Conservation (phyloP, 2,329 filamentous ascomycete genomes). For the Ophiostoma populinum region DNA sequence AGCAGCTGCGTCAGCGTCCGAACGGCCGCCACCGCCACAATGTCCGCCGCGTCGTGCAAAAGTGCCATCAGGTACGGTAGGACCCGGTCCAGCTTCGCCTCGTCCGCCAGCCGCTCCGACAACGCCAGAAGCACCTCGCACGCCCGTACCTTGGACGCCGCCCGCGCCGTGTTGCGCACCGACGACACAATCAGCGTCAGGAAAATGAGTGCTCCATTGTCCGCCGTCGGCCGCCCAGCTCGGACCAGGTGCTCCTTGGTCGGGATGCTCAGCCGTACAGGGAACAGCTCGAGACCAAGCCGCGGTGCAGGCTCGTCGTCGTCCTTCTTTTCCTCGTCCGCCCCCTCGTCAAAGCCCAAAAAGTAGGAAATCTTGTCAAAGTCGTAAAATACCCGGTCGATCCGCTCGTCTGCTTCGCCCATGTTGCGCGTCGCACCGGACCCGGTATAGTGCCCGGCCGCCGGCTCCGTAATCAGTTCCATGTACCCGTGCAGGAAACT, state of each 20-base stretch:
- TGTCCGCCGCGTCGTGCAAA: slow-evolving; percentile 64
- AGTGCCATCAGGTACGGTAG: slow-evolving; percentile 77
- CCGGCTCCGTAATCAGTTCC: slow-evolving; percentile 83
- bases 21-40: slow-evolving; percentile 72
- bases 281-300: slow-evolving; percentile 48
- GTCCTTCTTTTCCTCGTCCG: no score
- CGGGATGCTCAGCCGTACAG: slow-evolving; percentile 71
- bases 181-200: slow-evolving; percentile 78
- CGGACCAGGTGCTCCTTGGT: slow-evolving; percentile 60
- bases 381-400: slow-evolving; percentile 81
- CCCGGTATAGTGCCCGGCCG: slow-evolving; percentile 56
- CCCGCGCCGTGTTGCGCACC: slow-evolving; percentile 71
- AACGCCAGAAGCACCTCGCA: slow-evolving; percentile 88
- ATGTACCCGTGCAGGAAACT: slow-evolving; percentile 96
- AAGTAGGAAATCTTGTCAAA: slow-evolving; percentile 98
- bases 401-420: slow-evolving; percentile 80
- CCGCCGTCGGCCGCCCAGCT: slow-evolving; percentile 42
- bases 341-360: slow-evolving; percentile 51
- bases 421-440: slow-evolving; percentile 54
- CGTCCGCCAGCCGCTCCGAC: slow-evolving; percentile 77
- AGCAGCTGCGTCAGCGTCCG: slow-evolving; percentile 78
- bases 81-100: slow-evolving; percentile 86
- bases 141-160: slow-evolving; percentile 72
- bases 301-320: slow-evolving; percentile 19
- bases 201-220: slow-evolving; percentile 88